Conservation (phyloP, 257 asterid genomes). For the Fraxinus cuspidata region DNA sequence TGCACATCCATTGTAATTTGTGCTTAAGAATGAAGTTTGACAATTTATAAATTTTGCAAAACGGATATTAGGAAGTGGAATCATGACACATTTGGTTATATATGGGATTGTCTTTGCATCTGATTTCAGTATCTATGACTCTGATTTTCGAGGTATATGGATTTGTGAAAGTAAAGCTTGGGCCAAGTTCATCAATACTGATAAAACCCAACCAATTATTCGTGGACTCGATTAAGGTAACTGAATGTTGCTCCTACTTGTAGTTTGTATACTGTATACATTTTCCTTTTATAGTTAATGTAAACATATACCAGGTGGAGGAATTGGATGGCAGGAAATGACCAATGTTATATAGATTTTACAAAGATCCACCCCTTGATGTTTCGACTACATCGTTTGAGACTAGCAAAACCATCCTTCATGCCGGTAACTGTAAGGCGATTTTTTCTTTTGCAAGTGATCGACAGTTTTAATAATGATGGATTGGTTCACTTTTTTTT, state of each 20-base stretch:
- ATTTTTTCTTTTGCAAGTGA: conserved; percentile 3
- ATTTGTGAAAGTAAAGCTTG: conserved; percentile 53
- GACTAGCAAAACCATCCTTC: conserved; percentile 50
- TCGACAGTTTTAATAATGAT: not conserved
- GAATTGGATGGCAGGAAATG: conserved; percentile 45
- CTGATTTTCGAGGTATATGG: conserved; percentile 71
- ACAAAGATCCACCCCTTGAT: conserved; percentile 62
- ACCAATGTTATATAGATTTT: conserved; percentile 55
- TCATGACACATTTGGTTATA: too few relatives aligned
- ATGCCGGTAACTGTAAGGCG: conserved; percentile 61
- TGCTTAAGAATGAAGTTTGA: not conserved
- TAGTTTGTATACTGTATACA: not conserved
- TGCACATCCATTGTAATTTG: not conserved
- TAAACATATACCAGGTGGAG: conserved; percentile 52
- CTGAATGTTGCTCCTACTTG: not conserved
- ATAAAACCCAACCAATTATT: conserved; percentile 59
- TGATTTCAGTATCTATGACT: conserved; percentile 52
- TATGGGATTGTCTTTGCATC: not conserved
- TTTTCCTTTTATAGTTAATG: not conserved
- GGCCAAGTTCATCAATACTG: conserved; percentile 73
- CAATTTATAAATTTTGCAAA: too few relatives aligned
- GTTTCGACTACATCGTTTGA: conserved; percentile 54
- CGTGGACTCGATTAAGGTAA: conserved; percentile 68
- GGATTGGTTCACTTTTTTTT: conserved; percentile 11
- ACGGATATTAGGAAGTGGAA: too few relatives aligned